Base-by-base conservation (phyloP, 2,329 filamentous ascomycete genomes). In the Curvularia spicifera region DNA sequence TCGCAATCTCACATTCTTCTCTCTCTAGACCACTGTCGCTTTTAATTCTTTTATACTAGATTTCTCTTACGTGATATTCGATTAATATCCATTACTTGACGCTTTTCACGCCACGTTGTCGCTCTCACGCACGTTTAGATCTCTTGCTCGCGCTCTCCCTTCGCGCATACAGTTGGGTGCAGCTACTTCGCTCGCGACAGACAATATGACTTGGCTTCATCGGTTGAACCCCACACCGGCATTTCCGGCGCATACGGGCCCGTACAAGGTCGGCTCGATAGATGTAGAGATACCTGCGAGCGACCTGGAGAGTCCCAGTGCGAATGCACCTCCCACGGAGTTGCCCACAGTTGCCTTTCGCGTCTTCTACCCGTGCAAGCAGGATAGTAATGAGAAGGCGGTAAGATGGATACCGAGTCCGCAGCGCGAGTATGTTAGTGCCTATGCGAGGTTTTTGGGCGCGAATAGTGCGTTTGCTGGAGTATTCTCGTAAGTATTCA, bases 351-450 rank as follows among this genome's bases (percentile, higher is more conserved):
- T 96, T 26, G 88, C 90, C 56, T 95, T 91, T 75, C 86, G 92
- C 61, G 82, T 96, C 57, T 96, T 91, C 78, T 96, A 96, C 73
- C 92, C 92, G 0, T 71, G 68, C 28, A 66, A 61, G 31, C 60
- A 64, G 39, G 69, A 70, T 4, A 73, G 70, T 40, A 58, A 77
- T 51, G 82, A 85, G 68, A 85, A 85, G 67, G 82, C 81, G 9
- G 89, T 92, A 54, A 85, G 84, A 67, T 96, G 92, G 91, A 83
- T 96, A 51, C 91, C 91, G 0, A 82, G 84, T 8, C 91, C 92
- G 0, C 91, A 96, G 74, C 80, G 89, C 47, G 86, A 87, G 40
- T 89, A 91, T 71, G 80, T 94, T 8, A 85, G 87, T 15, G 90
- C 89, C 0, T 95, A 95, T 71, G 88, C 89, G 9, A 84, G 87